Evolutionary conservation across 352 stramenopile species (phyloP), one percentile per base, ranked within the genome.

Genomic region (Paralagenidium karlingii): DNA sequence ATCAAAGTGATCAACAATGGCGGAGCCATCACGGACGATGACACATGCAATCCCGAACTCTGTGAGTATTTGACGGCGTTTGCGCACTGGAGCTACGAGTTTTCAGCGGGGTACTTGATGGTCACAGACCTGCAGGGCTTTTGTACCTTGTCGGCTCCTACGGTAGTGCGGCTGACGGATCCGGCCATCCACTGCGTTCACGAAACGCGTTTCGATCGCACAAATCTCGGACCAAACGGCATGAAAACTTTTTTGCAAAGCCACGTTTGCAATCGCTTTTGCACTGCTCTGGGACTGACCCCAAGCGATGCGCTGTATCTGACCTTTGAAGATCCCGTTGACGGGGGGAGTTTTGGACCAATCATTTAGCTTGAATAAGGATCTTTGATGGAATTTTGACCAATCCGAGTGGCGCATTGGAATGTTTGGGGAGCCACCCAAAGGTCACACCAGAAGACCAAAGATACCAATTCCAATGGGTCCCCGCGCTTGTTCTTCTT

Each of bases 1-100:
- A 51, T 50, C 20, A 68, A 68, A 32, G 65, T 56, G 33, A 66
- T 51, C 40, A 66, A 70, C 40, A 75, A 68, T 47, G 62, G 43
- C 1, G 56, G 55, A 20, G 56, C 53, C n/a, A n/a, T n/a, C n/a
- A n/a, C n/a, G n/a, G n/a, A n/a, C n/a, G n/a, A n/a, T n/a, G 31
- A 55, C 46, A 44, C 31, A 60, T 28, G 45, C 30, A 16, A 49
- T 64, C 11, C 45, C 30, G 15, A n/a, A n/a, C n/a, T n/a, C n/a
- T 59, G 68, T 44, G 58, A 41, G 8, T 40, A 68, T 24, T 70
- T 46, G 47, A 69, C 58, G 24, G 44, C 45, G 24, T 38, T 46
- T 19, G 43, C 34, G 28, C 67, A 47, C 16, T 26, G 30, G 24
- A 45, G 46, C 11, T n/a, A n/a, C n/a, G n/a, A n/a, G n/a, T n/a